Evolutionary conservation across 148 eudicot genomes (phyloP).

Genomic region (Camellia lanceoleosa): DNA sequence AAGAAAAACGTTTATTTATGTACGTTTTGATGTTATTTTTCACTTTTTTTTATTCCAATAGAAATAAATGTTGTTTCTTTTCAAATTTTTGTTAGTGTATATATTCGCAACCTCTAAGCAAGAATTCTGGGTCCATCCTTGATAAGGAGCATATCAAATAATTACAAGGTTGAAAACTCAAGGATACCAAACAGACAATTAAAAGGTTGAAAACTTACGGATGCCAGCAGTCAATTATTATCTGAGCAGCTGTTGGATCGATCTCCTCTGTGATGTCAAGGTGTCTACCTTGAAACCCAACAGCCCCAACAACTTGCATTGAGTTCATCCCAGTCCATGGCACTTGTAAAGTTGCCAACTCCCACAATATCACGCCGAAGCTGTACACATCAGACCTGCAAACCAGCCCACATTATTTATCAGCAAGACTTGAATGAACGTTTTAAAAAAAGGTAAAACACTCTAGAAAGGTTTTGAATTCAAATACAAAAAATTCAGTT

Average conservation of each 20-base stretch:
- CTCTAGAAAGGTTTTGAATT: background rate
- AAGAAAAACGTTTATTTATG: too few relatives aligned
- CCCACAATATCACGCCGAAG: constrained; percentile 97
- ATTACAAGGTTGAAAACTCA: too few relatives aligned
- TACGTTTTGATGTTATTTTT: too few relatives aligned
- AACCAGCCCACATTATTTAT: constrained; percentile 16
- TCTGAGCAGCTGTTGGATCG: constrained; percentile 68
- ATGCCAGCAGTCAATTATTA: constrained; percentile 86
- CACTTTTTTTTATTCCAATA: too few relatives aligned
- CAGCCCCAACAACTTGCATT: constrained; percentile 99
- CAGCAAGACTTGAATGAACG: constrained; percentile 1
- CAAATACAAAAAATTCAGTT: constrained; percentile 25
- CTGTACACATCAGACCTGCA: constrained; percentile 94
- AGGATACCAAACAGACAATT: background rate
- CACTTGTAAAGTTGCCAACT: constrained; percentile 71
- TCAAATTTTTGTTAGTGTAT: too few relatives aligned
- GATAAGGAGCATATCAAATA: too few relatives aligned
- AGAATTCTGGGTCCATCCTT: too few relatives aligned
- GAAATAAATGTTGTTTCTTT: too few relatives aligned
- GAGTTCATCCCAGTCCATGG: constrained; percentile 98
- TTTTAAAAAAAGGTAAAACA: constrained; percentile 7
- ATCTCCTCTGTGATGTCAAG: constrained; percentile 70
- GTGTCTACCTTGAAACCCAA: constrained; percentile 82
- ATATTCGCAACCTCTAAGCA: too few relatives aligned
- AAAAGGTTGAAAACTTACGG: constrained; percentile 45